phyloP scores from a whole-genome alignment of 352 stramenopile genomes.

The Chrysophaeum taylorii region DNA sequence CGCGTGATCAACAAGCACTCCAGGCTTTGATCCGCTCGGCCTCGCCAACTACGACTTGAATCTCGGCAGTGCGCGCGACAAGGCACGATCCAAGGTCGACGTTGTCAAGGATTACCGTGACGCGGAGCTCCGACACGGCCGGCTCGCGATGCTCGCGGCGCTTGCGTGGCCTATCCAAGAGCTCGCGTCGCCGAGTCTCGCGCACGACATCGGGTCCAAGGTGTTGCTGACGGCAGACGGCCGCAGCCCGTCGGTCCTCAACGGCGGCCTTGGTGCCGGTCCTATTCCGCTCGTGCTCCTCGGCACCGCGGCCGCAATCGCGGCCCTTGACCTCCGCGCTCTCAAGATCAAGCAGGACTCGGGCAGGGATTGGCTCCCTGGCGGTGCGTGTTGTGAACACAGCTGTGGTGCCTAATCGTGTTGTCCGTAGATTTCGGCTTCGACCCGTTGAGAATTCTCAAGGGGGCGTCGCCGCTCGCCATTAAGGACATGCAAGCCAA shows the following conservation, averaged over 20 bases:
- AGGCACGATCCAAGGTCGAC: too few species aligned
- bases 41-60: conserved; percentile 2
- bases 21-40: conserved; percentile 7
- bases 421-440: not conserved
- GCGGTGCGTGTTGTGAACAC: not conserved
- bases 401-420: not conserved
- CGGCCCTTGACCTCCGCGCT: not conserved
- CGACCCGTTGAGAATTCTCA: not conserved
- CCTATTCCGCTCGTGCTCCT: not conserved
- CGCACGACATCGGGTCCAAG: not conserved
- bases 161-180: conserved; percentile 56
- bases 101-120: conserved; percentile 43
- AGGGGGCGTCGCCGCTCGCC: not conserved
- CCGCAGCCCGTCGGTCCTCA: not conserved
- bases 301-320: not conserved
- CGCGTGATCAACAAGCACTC: too few species aligned
- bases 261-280: not conserved
- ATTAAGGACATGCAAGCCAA: conserved; percentile 8
- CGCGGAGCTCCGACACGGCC: conserved; percentile 52
- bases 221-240: not conserved
- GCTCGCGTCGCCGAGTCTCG: conserved; percentile 20
- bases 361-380: not conserved
- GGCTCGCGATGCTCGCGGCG: conserved; percentile 54
- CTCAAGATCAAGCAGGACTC: not conserved
- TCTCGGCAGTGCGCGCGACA: not conserved